A percentile compares a stretch with the other conserved stretches of the same genome.
Evolutionary conservation across 768 basidiomycete genomes (phyloP).

Genomic region (Rhizopogon vesiculosus): DNA sequence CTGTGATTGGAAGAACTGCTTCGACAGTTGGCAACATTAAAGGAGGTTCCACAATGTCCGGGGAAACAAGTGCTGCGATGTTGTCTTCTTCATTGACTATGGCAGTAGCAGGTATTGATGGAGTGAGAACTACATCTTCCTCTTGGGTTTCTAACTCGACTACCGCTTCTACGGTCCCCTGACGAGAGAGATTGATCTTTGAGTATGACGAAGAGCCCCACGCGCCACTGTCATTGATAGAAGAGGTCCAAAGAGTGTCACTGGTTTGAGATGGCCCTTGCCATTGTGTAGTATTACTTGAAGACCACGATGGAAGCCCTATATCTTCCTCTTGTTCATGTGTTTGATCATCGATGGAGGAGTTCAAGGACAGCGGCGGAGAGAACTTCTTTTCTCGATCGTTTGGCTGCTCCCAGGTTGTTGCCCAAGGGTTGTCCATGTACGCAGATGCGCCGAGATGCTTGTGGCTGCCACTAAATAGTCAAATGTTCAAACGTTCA

Average conservation of each 20-base stretch:
- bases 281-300: constrained; percentile 41
- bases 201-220: constrained; percentile 13
- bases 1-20: constrained; percentile 1
- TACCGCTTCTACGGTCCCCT: neutral
- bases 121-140: neutral
- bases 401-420: constrained; percentile 57
- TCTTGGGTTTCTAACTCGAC: neutral
- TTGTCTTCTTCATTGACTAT: neutral
- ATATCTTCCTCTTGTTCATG: constrained; percentile 49
- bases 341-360: constrained; percentile 6
- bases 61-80: neutral
- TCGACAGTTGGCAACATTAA: constrained; percentile 1
- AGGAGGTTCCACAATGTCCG: neutral
- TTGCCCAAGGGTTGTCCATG: constrained; percentile 79
- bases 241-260: constrained; percentile 38
- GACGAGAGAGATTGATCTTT: constrained; percentile 2
- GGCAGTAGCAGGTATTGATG: neutral
- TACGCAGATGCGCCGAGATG: neutral
- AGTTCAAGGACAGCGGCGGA: constrained; percentile 3
- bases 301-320: constrained; percentile 53
- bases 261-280: constrained; percentile 37
- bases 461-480: neutral
- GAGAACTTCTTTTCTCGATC: constrained; percentile 14
- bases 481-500: neutral
- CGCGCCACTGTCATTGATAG: neutral